Percentiles rank a stretch among this genome's conserved stretches.
These are phyloP conservation scores for Xanthoceras sorbifolium DNA, from an alignment of 345 rosid species.

Conservation along the genomic window DNA sequence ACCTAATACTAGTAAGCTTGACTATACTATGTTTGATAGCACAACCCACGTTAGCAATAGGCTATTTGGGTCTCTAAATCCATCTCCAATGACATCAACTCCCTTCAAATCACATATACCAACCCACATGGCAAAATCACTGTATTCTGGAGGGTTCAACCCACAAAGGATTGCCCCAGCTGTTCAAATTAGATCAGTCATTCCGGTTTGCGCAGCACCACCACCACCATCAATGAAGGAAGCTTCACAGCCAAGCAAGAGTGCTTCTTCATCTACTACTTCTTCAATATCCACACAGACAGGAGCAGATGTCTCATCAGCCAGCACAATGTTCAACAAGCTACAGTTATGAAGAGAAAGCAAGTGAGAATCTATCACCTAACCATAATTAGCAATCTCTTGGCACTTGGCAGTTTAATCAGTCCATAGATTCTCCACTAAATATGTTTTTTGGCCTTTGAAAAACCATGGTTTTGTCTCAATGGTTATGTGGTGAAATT, in stretches of 20 bases:
- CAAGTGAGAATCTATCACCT: constrained; percentile 14
- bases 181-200: constrained; percentile 73
- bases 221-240: constrained; percentile 28
- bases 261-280: constrained; percentile 4
- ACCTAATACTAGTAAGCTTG: constrained; percentile 2
- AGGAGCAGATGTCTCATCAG: constrained; percentile 25
- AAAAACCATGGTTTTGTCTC: constrained; percentile 20
- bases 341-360: constrained; percentile 29
- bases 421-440: constrained; percentile 15
- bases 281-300: constrained; percentile 20
- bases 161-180: constrained; percentile 56
- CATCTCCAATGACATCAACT: constrained; percentile 19
- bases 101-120: neutral
- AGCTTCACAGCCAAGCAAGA: constrained; percentile 20
- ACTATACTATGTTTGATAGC: constrained; percentile 9
- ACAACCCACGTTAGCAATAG: constrained; percentile 17
- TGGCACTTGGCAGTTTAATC: neutral
- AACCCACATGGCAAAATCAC: constrained; percentile 18
- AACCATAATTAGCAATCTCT: constrained; percentile 17
- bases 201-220: constrained; percentile 77
- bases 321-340: constrained; percentile 31
- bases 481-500: constrained; percentile 13
- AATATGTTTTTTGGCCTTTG: constrained; percentile 19
- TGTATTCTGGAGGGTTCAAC: constrained; percentile 35
- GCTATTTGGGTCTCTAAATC: constrained; percentile 27